Evolutionary conservation across 2,329 filamentous ascomycete species (phyloP), one percentile per base, ranked within the genome.

Genomic region (Zasmidium cellare): DNA sequence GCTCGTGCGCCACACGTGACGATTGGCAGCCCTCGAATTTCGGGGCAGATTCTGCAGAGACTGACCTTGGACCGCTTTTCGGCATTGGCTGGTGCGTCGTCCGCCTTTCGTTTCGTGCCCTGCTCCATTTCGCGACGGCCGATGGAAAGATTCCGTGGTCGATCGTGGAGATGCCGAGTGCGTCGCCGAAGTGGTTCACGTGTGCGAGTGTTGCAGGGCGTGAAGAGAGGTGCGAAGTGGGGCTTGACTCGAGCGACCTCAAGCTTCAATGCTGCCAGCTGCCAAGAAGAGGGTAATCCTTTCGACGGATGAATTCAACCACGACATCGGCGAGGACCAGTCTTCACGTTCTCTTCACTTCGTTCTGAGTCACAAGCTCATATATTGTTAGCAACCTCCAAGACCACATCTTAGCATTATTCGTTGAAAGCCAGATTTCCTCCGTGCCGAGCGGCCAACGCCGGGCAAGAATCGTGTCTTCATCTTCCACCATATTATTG

Each of bases 21-120:
- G 25, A 28, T 28, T 28, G 25, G 25, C 25, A 11, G 25, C 25
- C 25, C 25, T 28, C 6, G 6, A 28, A 6, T 11, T 28, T 11
- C 6, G 25, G 25, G 6, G 6, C 25, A 28, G 25, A 28, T 6
- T 28, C 25, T 28, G 56, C 65, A 28, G 25, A 28, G 25, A 24
- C 71, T 64, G 57, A 77, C 76, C 68, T 73, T 77, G 9, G 67
- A 61, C 59, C 68, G 71, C 65, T 77, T 77, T 22, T 71, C 69
- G 24, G 62, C 63, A 51, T 58, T 63, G 24, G 65, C 66, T 23
- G 64, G 61, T 28, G 62, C 63, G 14, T 69, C 69, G 46, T 66
- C 70, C 19, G 74, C 73, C 59, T 76, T 77, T 45, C 76, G 68
- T 60, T 78, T 78, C 11, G 44, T 25, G 14, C 47, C 31, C 11